These are phyloP conservation scores for Neurospora sp. DNA, from an alignment of 495 filamentous ascomycete species.

Conservation along the genomic window DNA sequence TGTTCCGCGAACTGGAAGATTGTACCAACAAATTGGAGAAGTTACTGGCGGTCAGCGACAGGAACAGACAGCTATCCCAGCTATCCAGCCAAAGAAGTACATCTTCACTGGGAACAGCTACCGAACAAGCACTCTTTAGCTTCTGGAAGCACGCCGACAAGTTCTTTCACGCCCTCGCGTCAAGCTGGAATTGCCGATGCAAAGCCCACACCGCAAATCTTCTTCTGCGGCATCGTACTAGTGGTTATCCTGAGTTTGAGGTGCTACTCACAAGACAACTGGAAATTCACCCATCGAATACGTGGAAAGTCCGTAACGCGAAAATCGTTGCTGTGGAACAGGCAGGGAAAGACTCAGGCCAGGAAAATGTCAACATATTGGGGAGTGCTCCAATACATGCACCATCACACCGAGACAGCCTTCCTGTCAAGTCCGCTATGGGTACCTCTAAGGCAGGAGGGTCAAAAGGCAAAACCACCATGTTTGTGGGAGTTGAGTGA, in stretches of 20 bases:
- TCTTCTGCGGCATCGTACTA: no score
- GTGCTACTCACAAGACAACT: conserved; percentile 16
- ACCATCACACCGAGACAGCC: background rate
- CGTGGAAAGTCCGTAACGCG: no score
- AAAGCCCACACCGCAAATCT: conserved; percentile 20
- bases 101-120: no score
- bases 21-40: conserved; percentile 3
- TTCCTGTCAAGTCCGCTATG: background rate
- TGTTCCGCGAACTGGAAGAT: conserved; percentile 2
- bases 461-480: background rate
- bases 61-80: no score
- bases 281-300: no score
- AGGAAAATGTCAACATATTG: no score
- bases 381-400: no score
- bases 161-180: background rate
- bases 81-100: no score
- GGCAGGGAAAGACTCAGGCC: no score
- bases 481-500: background rate
- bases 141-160: conserved; percentile 4
- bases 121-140: conserved; percentile 1
- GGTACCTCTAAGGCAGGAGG: no score
- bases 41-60: background rate
- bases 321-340: no score
- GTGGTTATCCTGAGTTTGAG: no score
- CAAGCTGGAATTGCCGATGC: conserved; percentile 22